These are phyloP conservation scores for Periconia macrospinosa DNA, from an alignment of 2,329 filamentous ascomycete species.

Conservation along the genomic window DNA sequence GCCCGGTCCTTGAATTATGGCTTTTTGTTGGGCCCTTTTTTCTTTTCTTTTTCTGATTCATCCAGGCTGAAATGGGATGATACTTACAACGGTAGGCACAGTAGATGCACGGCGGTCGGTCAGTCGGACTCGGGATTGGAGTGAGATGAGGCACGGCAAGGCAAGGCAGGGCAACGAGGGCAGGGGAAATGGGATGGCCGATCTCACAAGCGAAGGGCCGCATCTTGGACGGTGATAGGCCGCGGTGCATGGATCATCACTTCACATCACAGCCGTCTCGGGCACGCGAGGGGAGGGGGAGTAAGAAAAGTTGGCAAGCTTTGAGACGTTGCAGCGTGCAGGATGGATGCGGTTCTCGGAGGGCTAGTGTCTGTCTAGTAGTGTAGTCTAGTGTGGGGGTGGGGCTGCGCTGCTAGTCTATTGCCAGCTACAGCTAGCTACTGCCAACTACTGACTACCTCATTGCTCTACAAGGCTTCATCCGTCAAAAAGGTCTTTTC, in stretches of 20 bases:
- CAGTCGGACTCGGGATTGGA: too few species aligned
- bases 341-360: slow-evolving; percentile 28
- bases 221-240: slow-evolving; percentile 36
- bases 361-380: slow-evolving; percentile 10
- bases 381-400: slow-evolving; percentile 41
- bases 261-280: slow-evolving; percentile 28
- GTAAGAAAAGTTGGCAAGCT: slow-evolving; percentile 23
- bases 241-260: slow-evolving; percentile 34
- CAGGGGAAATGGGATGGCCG: slow-evolving; percentile 1
- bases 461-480: neutral
- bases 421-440: too few species aligned
- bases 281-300: slow-evolving; percentile 28
- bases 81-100: too few species aligned
- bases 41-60: slow-evolving; percentile 38
- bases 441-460: too few species aligned
- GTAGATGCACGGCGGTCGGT: too few species aligned
- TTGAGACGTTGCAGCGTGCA: slow-evolving; percentile 37
- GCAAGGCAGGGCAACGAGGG: neutral
- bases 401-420: too few species aligned
- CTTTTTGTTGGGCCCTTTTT: slow-evolving; percentile 26
- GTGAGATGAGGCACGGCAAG: neutral
- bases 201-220: slow-evolving; percentile 32
- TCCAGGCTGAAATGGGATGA: neutral
- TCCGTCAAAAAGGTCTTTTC: slow-evolving; percentile 20
- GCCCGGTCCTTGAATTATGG: too few species aligned